phyloP scores from a whole-genome alignment of 1,284 basidiomycete species.

The Tilletia caries region DNA sequence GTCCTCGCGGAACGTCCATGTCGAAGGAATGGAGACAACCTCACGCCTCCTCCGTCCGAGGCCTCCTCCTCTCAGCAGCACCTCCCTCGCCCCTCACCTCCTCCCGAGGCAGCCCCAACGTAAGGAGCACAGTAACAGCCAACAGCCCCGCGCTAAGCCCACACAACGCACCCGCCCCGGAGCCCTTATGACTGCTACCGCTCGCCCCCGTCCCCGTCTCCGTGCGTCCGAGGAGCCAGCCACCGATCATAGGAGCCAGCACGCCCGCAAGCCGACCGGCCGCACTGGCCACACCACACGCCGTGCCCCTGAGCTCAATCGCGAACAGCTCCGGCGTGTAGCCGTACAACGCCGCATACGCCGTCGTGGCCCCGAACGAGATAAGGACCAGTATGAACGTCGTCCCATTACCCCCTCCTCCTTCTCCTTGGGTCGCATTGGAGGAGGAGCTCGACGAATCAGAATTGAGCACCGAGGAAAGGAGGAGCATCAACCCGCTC shows the following conservation, averaged over 20 bases:
- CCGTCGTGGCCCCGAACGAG: slow-evolving; percentile 38
- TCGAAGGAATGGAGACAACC: too few relatives aligned
- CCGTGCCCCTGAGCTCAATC: slow-evolving; percentile 42
- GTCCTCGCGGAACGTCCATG: too few relatives aligned
- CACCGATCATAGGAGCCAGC: slow-evolving; percentile 43
- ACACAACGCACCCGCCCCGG: background rate
- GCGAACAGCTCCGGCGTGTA: slow-evolving; percentile 49
- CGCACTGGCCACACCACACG: slow-evolving; percentile 43
- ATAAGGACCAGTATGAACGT: slow-evolving; percentile 25
- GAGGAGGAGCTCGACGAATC: background rate
- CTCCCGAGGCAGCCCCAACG: background rate
- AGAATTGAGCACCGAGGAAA: slow-evolving; percentile 30
- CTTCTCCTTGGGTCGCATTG: background rate
- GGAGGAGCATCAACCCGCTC: slow-evolving; percentile 26
- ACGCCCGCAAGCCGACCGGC: slow-evolving; percentile 46
- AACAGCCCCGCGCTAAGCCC: background rate
- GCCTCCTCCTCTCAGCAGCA: too few relatives aligned
- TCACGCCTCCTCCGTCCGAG: too few relatives aligned
- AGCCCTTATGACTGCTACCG: background rate
- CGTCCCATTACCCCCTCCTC: slow-evolving; percentile 14
- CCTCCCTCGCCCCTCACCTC: too few relatives aligned
- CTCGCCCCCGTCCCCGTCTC: background rate
- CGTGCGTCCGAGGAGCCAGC: slow-evolving; percentile 16
- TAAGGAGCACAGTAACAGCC: background rate
- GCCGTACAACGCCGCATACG: slow-evolving; percentile 49